These are phyloP conservation scores for Didymellaceae sp. DNA, from an alignment of 2,329 filamentous ascomycete species.

Conservation along the genomic window DNA sequence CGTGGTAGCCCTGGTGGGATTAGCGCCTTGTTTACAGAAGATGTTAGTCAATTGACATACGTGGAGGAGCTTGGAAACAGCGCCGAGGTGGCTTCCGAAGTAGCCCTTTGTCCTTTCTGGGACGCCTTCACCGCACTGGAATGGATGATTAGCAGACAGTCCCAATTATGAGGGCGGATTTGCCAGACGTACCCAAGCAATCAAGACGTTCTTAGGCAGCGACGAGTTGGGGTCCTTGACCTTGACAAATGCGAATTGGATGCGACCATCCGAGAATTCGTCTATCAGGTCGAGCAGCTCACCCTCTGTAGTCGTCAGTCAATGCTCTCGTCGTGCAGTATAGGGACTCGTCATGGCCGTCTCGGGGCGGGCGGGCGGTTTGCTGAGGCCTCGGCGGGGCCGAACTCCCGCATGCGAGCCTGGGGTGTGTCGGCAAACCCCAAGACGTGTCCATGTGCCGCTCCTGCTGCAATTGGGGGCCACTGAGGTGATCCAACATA, in stretches of 20 bases:
- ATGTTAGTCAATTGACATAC: constrained; percentile 51
- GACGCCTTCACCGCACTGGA: constrained; percentile 88
- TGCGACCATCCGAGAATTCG: constrained; percentile 93
- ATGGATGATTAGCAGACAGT: constrained; percentile 12
- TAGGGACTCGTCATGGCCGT: not conserved
- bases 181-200: constrained; percentile 72
- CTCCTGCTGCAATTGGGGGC: constrained; percentile 7
- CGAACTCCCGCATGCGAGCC: not conserved
- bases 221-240: constrained; percentile 92
- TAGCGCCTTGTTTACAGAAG: constrained; percentile 21
- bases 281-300: constrained; percentile 89
- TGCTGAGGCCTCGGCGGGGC: constrained; percentile 22
- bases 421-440: not conserved
- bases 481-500: constrained; percentile 48
- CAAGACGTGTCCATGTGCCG: not conserved
- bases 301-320: constrained; percentile 67
- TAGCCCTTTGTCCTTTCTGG: constrained; percentile 99
- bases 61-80: constrained; percentile 90
- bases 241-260: constrained; percentile 97
- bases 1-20: constrained; percentile 77
- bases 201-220: constrained; percentile 89
- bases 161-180: not conserved
- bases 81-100: constrained; percentile 91
- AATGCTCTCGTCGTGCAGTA: not conserved
- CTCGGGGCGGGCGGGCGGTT: not conserved